A percentile compares a stretch with the other conserved stretches of the same genome.
phyloP scores from a whole-genome alignment of 805 yeast genomes.

The Candida khao-thaluensis region DNA sequence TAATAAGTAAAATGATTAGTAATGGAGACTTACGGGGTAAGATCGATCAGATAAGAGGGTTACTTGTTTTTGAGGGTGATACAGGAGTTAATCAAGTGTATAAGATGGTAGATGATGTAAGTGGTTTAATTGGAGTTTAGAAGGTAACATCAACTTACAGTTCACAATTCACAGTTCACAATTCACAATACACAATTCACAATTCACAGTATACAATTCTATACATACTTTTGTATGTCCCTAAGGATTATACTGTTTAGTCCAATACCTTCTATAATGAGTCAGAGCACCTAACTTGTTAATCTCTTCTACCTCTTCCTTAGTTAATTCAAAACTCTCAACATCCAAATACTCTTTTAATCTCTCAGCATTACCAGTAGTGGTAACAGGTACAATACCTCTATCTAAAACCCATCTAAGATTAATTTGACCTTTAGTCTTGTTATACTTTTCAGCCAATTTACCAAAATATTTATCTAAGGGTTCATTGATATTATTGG shows the following conservation, averaged over 20 bases:
- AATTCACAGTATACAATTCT: no score
- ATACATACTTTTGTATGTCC: no score
- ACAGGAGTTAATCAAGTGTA: constrained; percentile 12
- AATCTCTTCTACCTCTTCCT: constrained; percentile 43
- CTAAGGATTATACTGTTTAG: background rate
- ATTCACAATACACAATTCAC: no score
- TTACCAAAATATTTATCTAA: constrained; percentile 28
- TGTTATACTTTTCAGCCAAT: constrained; percentile 38
- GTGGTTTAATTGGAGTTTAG: no score
- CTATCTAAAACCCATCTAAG: constrained; percentile 45
- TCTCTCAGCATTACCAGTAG: constrained; percentile 42
- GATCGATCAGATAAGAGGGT: constrained; percentile 32
- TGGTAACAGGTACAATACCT: constrained; percentile 47
- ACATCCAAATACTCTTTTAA: constrained; percentile 43
- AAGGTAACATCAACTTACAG: no score
- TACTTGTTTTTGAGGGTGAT: constrained; percentile 22
- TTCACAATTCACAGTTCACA: no score
- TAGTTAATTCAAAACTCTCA: constrained; percentile 48
- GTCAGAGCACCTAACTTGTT: constrained; percentile 22
- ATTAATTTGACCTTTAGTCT: constrained; percentile 39
- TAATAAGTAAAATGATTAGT: constrained; percentile 35
- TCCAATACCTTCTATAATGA: constrained; percentile 10
- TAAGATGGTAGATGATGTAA: constrained; percentile 4
- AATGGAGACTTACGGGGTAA: constrained; percentile 31
- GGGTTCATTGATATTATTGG: constrained; percentile 15